These are phyloP conservation scores for Calonectria montana DNA, from an alignment of 2,329 filamentous ascomycete species.

Conservation along the genomic window DNA sequence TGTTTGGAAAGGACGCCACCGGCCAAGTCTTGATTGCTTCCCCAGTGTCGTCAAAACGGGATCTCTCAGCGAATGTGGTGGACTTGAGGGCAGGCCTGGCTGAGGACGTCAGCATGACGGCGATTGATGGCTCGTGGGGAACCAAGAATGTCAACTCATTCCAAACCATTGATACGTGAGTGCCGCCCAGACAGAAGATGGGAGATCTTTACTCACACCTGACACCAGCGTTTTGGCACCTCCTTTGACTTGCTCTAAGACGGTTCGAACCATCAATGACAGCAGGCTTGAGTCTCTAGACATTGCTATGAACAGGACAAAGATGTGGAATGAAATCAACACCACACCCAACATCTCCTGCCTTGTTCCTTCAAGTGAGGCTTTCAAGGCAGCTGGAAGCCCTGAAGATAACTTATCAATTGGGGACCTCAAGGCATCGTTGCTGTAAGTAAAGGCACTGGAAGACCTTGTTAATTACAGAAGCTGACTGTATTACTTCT, in stretches of 20 bases:
- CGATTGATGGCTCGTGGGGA: constrained; percentile 36
- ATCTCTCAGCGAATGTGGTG: neutral
- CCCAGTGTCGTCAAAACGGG: neutral
- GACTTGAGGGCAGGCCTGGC: constrained; percentile 30
- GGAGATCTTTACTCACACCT: neutral
- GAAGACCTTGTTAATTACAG: rapidly evolving
- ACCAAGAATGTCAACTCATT: constrained; percentile 28
- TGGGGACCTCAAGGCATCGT: constrained; percentile 8
- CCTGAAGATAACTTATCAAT: constrained; percentile 23
- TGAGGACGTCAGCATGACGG: constrained; percentile 34
- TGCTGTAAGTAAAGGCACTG: constrained; percentile 25
- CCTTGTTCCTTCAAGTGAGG: constrained; percentile 33
- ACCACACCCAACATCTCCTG: constrained; percentile 34
- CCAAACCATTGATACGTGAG: constrained; percentile 34
- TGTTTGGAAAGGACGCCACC: constrained; percentile 23
- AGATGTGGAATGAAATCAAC: constrained; percentile 30
- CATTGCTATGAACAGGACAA: constrained; percentile 24
- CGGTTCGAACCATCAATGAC: constrained; percentile 16
- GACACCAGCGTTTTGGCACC: constrained; percentile 29
- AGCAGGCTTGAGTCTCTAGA: constrained; percentile 25
- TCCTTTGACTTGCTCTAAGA: constrained; percentile 29
- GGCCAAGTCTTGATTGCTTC: constrained; percentile 36
- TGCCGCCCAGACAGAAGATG: neutral
- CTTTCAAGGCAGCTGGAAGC: constrained; percentile 30
- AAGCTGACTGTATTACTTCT: neutral